phyloP scores from a whole-genome alignment of 1,284 basidiomycete species.

The Tetrapyrgos nigripes region DNA sequence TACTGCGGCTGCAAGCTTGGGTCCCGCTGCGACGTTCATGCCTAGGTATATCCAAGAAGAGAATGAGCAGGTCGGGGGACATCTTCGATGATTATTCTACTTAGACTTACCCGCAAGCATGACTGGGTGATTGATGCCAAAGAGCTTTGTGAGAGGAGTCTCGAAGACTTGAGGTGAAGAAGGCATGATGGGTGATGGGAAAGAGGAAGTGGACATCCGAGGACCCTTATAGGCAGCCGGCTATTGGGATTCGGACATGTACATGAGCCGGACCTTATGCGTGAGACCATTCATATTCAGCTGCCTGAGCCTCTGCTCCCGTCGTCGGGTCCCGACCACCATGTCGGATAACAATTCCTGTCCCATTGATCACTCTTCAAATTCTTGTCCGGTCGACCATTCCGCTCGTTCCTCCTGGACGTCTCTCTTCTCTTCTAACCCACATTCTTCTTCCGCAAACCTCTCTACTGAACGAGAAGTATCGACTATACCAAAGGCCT shows the following conservation, averaged over 20 bases:
- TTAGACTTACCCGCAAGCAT: conserved; percentile 57
- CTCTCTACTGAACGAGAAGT: conserved; percentile 77
- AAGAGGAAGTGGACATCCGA: conserved; percentile 8
- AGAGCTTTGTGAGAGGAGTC: conserved; percentile 71
- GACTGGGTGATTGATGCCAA: conserved; percentile 84
- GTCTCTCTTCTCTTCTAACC: conserved; percentile 17
- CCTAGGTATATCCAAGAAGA: conserved; percentile 32
- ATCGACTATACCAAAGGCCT: conserved; percentile 86
- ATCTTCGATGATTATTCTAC: too few species aligned
- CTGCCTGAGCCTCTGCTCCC: too few species aligned
- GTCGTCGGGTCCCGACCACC: background rate
- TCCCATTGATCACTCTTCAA: conserved; percentile 61
- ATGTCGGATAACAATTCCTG: conserved; percentile 45
- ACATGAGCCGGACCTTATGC: too few species aligned
- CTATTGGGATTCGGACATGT: background rate
- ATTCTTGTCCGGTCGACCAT: conserved; percentile 66
- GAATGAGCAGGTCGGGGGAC: background rate
- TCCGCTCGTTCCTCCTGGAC: conserved; percentile 30
- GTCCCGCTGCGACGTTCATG: conserved; percentile 88
- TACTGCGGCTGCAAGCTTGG: conserved; percentile 78
- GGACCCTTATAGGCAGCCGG: conserved; percentile 2
- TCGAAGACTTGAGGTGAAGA: conserved; percentile 62
- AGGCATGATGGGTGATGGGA: conserved; percentile 47
- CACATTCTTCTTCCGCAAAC: conserved; percentile 24
- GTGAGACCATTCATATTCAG: too few species aligned